Evolutionary conservation across 73 alveolate genomes (phyloP).

Genomic region (Tetrahymena malaccensis): DNA sequence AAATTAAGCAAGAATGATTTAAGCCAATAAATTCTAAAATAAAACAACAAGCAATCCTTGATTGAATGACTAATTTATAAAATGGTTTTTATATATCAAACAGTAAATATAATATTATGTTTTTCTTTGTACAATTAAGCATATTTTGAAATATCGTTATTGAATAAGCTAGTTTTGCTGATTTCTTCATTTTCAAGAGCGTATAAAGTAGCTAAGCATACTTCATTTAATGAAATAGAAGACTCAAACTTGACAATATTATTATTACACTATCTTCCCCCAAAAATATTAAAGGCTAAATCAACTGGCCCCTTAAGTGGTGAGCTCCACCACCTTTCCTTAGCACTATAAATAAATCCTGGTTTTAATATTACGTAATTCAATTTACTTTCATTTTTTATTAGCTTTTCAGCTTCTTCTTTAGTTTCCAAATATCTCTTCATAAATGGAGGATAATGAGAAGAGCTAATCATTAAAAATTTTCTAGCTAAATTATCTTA

Average conservation of each 20-base stretch:
- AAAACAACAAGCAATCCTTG: too few species aligned
- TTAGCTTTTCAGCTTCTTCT: neutral
- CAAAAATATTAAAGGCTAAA: neutral
- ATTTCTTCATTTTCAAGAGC: neutral
- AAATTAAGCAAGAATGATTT: too few species aligned
- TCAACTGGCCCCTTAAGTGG: neutral
- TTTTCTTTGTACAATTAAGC: neutral
- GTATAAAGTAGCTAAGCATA: neutral
- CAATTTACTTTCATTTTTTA: neutral
- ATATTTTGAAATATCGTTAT: neutral
- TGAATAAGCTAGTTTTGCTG: neutral
- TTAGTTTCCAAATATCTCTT: neutral
- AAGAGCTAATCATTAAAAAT: neutral
- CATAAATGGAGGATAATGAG: neutral
- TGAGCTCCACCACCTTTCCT: neutral
- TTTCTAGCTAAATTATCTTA: neutral
- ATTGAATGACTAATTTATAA: too few species aligned
- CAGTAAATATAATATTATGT: neutral
- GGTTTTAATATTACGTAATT: neutral
- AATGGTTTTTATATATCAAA: neutral
- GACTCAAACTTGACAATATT: neutral
- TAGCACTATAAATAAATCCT: neutral
- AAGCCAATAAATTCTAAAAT: too few species aligned
- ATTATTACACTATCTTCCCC: neutral
- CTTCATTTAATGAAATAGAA: neutral